Evolutionary conservation across 768 basidiomycete species (phyloP).

Genomic region (Sistotremastrum niveocremeum): DNA sequence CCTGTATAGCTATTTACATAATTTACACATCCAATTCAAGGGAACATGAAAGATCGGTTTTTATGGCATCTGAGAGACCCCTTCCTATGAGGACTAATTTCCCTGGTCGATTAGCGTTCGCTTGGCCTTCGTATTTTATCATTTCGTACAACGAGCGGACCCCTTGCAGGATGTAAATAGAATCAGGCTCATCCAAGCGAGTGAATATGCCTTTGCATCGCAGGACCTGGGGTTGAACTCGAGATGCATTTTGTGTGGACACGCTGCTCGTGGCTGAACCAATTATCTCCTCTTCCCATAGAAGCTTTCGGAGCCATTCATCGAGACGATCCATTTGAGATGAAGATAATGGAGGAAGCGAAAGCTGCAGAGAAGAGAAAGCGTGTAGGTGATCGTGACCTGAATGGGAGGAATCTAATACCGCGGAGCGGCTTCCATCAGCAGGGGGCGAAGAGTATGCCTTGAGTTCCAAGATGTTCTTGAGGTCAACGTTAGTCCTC

Average conservation of each 20-base stretch:
- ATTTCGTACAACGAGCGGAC: slow-evolving; percentile 88
- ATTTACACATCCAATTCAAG: too few relatives aligned
- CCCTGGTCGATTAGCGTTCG: background rate
- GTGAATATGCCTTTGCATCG: slow-evolving; percentile 80
- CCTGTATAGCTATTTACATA: too few relatives aligned
- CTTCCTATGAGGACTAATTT: too few relatives aligned
- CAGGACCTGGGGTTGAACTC: slow-evolving; percentile 40
- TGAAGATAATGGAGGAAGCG: slow-evolving; percentile 43
- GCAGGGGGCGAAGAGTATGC: slow-evolving; percentile 52
- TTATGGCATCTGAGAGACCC: too few relatives aligned
- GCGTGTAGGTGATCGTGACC: slow-evolving; percentile 33
- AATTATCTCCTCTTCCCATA: slow-evolving; percentile 61
- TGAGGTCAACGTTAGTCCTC: slow-evolving; percentile 60
- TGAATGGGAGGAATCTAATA: slow-evolving; percentile 8
- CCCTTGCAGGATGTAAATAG: slow-evolving; percentile 73
- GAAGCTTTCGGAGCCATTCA: slow-evolving; percentile 62
- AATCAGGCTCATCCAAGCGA: slow-evolving; percentile 28
- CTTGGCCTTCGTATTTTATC: slow-evolving; percentile 8
- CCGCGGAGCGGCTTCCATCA: slow-evolving; percentile 11
- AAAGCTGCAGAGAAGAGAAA: slow-evolving; percentile 70
- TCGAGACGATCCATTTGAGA: slow-evolving; percentile 45
- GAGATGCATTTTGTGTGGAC: slow-evolving; percentile 17
- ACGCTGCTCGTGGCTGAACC: too few relatives aligned
- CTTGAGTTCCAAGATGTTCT: slow-evolving; percentile 62
- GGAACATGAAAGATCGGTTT: too few relatives aligned